Evolutionary conservation across 345 rosid genomes (phyloP).

Genomic region (Rhizophora apiculata): DNA sequence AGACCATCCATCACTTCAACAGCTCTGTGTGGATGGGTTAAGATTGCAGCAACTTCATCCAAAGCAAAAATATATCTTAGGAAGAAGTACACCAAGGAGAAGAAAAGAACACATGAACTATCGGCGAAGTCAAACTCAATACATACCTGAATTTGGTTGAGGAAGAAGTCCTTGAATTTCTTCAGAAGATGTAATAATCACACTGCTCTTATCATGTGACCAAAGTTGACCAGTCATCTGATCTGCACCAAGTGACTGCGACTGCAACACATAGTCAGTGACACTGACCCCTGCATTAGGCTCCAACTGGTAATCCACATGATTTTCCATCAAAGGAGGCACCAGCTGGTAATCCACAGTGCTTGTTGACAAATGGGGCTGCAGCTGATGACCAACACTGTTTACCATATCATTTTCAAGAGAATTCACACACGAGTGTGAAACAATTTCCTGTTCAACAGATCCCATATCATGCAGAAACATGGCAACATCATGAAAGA

Average conservation of each 20-base stretch:
- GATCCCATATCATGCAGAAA: slow-evolving; percentile 45
- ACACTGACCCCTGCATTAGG: not conserved
- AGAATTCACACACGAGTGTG: slow-evolving; percentile 8
- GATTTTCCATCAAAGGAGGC: slow-evolving; percentile 13
- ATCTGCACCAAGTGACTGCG: slow-evolving; percentile 19
- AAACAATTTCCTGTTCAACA: slow-evolving; percentile 26
- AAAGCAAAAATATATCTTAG: slow-evolving; percentile 27
- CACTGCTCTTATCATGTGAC: slow-evolving; percentile 35
- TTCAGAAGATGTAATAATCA: slow-evolving; percentile 21
- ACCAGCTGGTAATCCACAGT: slow-evolving; percentile 29
- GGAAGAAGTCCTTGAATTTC: slow-evolving; percentile 16
- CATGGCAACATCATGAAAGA: slow-evolving; percentile 45
- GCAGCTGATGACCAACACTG: slow-evolving; percentile 28
- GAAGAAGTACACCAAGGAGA: slow-evolving; percentile 20
- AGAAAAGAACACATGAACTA: slow-evolving; percentile 8
- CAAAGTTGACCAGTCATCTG: slow-evolving; percentile 32
- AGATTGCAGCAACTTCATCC: slow-evolving; percentile 40
- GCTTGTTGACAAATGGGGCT: slow-evolving; percentile 15
- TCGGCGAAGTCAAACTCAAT: slow-evolving; percentile 8
- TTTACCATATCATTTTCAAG: slow-evolving; percentile 21
- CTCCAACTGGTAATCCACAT: not conserved
- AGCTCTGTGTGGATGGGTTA: slow-evolving; percentile 39
- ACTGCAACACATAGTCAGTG: not conserved
- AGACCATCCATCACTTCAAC: slow-evolving; percentile 44
- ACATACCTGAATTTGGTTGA: slow-evolving; percentile 46